Evolutionary conservation across 208 protist genomes (phyloP).

Genomic region (Phytomonas sp.): DNA sequence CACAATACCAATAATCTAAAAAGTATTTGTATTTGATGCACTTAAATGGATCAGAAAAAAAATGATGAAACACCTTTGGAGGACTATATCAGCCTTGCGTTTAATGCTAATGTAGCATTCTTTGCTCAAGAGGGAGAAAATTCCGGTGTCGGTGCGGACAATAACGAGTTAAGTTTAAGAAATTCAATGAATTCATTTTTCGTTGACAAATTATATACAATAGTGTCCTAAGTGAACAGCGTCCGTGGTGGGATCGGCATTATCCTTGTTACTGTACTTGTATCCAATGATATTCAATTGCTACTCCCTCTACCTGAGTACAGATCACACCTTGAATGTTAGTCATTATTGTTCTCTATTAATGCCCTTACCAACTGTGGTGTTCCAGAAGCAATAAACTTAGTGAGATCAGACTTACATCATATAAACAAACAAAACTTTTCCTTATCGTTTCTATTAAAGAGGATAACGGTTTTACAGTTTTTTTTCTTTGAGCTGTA

Average conservation of each 20-base stretch:
- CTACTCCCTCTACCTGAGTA: not conserved
- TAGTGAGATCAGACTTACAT: not conserved
- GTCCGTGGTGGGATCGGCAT: not conserved
- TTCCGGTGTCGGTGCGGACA: not conserved
- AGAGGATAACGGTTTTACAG: not conserved
- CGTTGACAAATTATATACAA: not conserved
- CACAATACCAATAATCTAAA: not conserved
- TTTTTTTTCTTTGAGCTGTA: constrained; percentile 2
- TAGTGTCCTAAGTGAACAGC: not conserved
- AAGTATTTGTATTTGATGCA: not conserved
- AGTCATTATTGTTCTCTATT: not conserved
- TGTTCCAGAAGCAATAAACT: not conserved
- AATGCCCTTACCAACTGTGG: not conserved
- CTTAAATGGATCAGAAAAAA: not conserved
- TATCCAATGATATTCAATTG: not conserved
- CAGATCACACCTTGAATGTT: not conserved
- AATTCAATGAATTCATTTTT: not conserved
- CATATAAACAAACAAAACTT: not conserved
- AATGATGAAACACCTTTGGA: not conserved
- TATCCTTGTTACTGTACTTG: not conserved
- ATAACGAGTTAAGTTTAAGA: not conserved
- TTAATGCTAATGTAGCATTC: not conserved
- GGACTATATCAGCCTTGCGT: not conserved
- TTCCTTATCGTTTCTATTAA: not conserved
- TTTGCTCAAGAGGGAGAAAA: not conserved